Percentiles rank a stretch among this genome's conserved stretches.
These are phyloP conservation scores for Lodderomyces beijingensis DNA, from an alignment of 1,139 yeast species.

Conservation along the genomic window DNA sequence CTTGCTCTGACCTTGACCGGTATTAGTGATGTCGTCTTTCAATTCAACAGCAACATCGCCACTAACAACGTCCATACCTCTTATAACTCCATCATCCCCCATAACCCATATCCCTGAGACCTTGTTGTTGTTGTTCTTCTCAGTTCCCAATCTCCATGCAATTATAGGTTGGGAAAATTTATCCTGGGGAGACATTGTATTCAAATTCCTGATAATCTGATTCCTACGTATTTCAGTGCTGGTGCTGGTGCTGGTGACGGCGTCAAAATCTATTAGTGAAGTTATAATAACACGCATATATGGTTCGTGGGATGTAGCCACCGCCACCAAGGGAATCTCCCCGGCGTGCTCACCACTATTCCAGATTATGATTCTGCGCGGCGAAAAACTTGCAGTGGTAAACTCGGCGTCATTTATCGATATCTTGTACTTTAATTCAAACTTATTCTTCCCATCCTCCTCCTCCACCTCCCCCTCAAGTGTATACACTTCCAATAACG, in stretches of 20 bases:
- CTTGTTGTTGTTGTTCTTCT: background rate
- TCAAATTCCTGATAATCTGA: slow-evolving; percentile 52
- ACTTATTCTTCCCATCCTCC: too few relatives aligned
- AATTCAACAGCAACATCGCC: slow-evolving; percentile 23
- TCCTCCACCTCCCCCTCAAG: slow-evolving; percentile 18
- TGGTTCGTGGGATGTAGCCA: slow-evolving; percentile 75
- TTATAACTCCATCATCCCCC: slow-evolving; percentile 64
- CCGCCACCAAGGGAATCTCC: slow-evolving; percentile 34
- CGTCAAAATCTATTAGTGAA: slow-evolving; percentile 28
- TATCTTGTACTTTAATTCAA: slow-evolving; percentile 29
- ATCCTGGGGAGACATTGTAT: slow-evolving; percentile 67
- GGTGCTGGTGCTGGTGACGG: slow-evolving; percentile 2
- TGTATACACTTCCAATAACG: slow-evolving; percentile 48
- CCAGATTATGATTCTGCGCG: slow-evolving; percentile 42
- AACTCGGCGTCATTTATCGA: slow-evolving; percentile 76
- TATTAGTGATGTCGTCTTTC: too few relatives aligned
- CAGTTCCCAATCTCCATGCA: slow-evolving; percentile 27
- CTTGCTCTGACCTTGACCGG: background rate
- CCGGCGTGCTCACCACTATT: slow-evolving; percentile 4
- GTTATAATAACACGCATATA: slow-evolving; percentile 62
- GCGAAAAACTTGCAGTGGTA: slow-evolving; percentile 62
- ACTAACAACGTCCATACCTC: slow-evolving; percentile 49
- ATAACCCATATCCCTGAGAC: slow-evolving; percentile 56
- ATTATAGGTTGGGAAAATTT: slow-evolving; percentile 58
- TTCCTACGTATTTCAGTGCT: slow-evolving; percentile 33